phyloP scores from a whole-genome alignment of 306 rosid genomes.

The Dryas octopetala region DNA sequence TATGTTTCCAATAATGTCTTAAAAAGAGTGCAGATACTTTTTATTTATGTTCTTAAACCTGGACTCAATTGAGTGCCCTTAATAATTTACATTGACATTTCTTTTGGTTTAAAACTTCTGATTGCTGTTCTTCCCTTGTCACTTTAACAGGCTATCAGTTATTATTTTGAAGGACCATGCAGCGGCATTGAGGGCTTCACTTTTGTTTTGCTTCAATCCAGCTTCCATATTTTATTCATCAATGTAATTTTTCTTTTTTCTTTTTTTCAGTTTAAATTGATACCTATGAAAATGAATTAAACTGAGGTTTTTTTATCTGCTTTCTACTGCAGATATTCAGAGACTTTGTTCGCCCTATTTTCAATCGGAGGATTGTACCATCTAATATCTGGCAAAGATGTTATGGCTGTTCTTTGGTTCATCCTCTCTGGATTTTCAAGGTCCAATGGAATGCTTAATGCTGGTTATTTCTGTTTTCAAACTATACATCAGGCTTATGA shows the following conservation, averaged over 20 bases:
- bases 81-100: not conserved
- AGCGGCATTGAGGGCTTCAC: slow-evolving; percentile 66
- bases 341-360: slow-evolving; percentile 70
- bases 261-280: not conserved
- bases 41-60: not conserved
- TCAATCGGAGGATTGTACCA: slow-evolving; percentile 86
- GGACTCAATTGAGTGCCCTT: not conserved
- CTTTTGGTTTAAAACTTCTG: slow-evolving; percentile 9
- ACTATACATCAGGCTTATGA: slow-evolving; percentile 67
- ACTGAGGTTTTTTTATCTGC: not conserved
- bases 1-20: too few relatives aligned
- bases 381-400: slow-evolving; percentile 49
- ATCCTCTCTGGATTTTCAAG: slow-evolving; percentile 74
- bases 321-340: slow-evolving; percentile 65
- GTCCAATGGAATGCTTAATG: slow-evolving; percentile 89
- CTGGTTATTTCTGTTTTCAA: slow-evolving; percentile 87
- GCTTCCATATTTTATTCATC: slow-evolving; percentile 89
- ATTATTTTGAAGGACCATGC: slow-evolving; percentile 59
- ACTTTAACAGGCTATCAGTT: slow-evolving; percentile 59
- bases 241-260: slow-evolving; percentile 40
- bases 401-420: slow-evolving; percentile 52
- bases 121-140: slow-evolving; percentile 28
- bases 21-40: not conserved
- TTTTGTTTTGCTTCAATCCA: slow-evolving; percentile 93
- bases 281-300: not conserved